These are phyloP conservation scores for Bocquillonia castaneifolia DNA, from an alignment of 441 rosid species.

Conservation along the genomic window DNA sequence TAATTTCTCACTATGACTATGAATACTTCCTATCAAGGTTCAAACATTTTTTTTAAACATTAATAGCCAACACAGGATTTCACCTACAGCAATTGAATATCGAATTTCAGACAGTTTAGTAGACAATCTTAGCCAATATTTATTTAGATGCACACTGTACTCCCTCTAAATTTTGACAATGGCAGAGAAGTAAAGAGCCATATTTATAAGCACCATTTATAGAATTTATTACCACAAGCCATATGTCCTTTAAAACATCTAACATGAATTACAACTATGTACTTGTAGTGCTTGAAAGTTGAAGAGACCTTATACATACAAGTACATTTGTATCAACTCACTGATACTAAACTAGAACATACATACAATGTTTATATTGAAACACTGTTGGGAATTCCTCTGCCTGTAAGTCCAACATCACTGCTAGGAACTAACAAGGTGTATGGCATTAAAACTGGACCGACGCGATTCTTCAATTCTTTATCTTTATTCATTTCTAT, in stretches of 20 bases:
- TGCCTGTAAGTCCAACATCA: constrained; percentile 42
- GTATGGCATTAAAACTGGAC: constrained; percentile 43
- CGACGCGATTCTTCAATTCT: constrained; percentile 37
- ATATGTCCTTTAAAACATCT: neutral
- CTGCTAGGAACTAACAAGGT: constrained; percentile 42
- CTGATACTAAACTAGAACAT: neutral
- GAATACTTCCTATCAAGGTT: too few relatives aligned
- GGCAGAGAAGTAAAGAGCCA: neutral
- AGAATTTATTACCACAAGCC: neutral
- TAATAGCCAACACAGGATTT: too few relatives aligned
- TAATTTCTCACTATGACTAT: too few relatives aligned
- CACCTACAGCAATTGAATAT: too few relatives aligned
- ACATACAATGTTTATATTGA: constrained; percentile 26
- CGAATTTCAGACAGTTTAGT: too few relatives aligned
- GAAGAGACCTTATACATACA: too few relatives aligned
- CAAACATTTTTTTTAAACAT: too few relatives aligned
- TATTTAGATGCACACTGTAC: too few relatives aligned
- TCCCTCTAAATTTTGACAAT: too few relatives aligned
- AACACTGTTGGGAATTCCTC: constrained; percentile 50
- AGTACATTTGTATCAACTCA: neutral
- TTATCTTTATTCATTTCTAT: constrained; percentile 28
- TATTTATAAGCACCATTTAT: neutral
- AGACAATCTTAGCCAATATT: too few relatives aligned
- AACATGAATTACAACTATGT: neutral
- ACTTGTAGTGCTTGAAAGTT: neutral